Evolutionary conservation across 148 eudicot genomes (phyloP).

Genomic region (Vaccinium corymbosum): DNA sequence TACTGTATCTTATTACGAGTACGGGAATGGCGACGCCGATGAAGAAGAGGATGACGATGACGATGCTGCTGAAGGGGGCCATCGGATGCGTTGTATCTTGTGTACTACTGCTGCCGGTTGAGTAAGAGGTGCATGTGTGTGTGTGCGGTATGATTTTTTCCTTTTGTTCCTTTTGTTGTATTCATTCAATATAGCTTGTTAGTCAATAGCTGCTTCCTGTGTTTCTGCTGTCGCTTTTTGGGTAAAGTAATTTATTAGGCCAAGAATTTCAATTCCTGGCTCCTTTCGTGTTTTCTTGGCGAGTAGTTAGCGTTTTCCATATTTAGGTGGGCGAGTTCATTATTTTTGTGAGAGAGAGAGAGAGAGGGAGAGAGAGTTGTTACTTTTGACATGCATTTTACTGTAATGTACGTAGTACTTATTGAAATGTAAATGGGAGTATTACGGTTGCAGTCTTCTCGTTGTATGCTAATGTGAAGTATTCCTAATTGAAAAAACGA

Average conservation of each 20-base stretch:
- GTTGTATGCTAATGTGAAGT: not conserved
- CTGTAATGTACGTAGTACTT: not conserved
- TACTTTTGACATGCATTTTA: not conserved
- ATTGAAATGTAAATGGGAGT: not conserved
- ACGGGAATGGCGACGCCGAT: constrained; percentile 43
- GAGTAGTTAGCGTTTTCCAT: not conserved
- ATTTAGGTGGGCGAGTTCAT: not conserved
- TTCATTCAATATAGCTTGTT: not conserved
- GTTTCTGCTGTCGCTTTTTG: not conserved
- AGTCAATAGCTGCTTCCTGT: not conserved
- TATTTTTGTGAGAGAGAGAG: not conserved
- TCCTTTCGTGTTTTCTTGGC: not conserved
- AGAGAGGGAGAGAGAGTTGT: not conserved
- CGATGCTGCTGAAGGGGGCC: constrained; percentile 30
- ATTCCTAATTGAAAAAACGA: not conserved
- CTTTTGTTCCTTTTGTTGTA: not conserved
- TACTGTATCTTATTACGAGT: constrained; percentile 30
- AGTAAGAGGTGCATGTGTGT: constrained; percentile 18
- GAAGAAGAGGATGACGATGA: constrained; percentile 48
- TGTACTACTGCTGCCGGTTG: constrained; percentile 88
- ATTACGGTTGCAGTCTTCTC: not conserved
- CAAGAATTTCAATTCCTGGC: not conserved
- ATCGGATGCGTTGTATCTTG: constrained; percentile 70
- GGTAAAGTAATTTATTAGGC: not conserved
- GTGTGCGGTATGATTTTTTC: not conserved